Evolutionary conservation across 2,329 filamentous ascomycete species (phyloP).

Genomic region (Diaporthe velutina): DNA sequence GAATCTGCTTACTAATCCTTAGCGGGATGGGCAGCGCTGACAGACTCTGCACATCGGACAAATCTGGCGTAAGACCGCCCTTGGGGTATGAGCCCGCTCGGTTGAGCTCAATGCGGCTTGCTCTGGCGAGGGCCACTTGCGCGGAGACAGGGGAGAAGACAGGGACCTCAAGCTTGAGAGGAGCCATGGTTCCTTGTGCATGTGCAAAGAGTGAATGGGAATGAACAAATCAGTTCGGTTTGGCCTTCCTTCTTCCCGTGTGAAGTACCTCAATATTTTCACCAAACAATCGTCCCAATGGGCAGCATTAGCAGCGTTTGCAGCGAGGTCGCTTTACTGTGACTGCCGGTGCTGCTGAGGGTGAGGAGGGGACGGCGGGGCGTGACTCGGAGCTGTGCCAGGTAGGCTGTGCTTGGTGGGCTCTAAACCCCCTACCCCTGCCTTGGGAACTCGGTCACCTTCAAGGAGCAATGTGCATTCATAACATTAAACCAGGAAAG

Average conservation of each 20-base stretch:
- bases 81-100: constrained; percentile 60
- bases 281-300: no score
- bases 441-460: background rate
- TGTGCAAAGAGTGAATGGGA: background rate
- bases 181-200: background rate
- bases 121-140: constrained; percentile 54
- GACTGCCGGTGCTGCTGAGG: background rate
- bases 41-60: constrained; percentile 54
- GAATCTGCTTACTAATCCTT: constrained; percentile 54
- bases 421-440: constrained; percentile 7
- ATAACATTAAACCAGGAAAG: no score
- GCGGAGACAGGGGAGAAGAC: constrained; percentile 63
- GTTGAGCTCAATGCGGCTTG: constrained; percentile 67
- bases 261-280: no score
- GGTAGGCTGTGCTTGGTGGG: background rate
- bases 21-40: constrained; percentile 53
- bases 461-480: background rate
- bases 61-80: constrained; percentile 65
- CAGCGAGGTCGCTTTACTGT: background rate
- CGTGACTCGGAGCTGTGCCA: background rate
- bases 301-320: background rate
- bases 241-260: background rate
- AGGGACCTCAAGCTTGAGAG: constrained; percentile 68
- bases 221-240: fast-evolving
- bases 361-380: background rate